phyloP scores from a whole-genome alignment of 106 monocot species.

The Allium cepa region DNA sequence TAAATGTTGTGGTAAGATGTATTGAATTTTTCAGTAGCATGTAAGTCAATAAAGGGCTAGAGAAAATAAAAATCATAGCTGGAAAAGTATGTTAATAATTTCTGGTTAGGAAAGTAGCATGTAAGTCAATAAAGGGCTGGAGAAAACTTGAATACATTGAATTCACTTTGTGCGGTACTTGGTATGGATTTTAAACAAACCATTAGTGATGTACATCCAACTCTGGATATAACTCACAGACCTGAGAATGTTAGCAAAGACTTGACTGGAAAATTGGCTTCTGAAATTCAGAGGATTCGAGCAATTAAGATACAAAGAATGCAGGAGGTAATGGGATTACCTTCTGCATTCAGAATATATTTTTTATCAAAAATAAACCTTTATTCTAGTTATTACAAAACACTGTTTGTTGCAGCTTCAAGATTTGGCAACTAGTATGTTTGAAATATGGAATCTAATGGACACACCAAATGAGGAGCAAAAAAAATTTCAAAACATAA shows the following conservation, averaged over 20 bases:
- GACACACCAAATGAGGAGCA: constrained; percentile 81
- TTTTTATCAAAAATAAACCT: not conserved
- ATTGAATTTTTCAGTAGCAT: no score
- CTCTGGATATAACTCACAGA: constrained; percentile 27
- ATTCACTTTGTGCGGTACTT: constrained; percentile 42
- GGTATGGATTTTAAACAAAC: constrained; percentile 49
- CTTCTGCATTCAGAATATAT: no score
- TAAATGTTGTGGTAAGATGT: no score
- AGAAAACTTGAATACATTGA: constrained; percentile 30
- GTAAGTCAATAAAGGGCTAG: no score
- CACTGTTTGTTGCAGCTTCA: constrained; percentile 45
- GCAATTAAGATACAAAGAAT: constrained; percentile 63
- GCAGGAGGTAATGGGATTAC: constrained; percentile 40
- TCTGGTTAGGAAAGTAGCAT: no score
- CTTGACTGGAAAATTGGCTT: constrained; percentile 36
- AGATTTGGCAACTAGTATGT: constrained; percentile 56
- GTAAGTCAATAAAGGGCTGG: no score
- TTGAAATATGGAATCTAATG: constrained; percentile 75
- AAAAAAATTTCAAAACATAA: constrained; percentile 44
- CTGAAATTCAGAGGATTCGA: constrained; percentile 33
- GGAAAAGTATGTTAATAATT: no score
- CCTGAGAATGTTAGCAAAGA: constrained; percentile 33
- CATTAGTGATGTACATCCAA: constrained; percentile 29
- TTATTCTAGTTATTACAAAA: not conserved
- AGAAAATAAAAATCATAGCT: no score